Conservation (phyloP, 2,329 filamentous ascomycete species). For the Pseudogymnoascus sp. region DNA sequence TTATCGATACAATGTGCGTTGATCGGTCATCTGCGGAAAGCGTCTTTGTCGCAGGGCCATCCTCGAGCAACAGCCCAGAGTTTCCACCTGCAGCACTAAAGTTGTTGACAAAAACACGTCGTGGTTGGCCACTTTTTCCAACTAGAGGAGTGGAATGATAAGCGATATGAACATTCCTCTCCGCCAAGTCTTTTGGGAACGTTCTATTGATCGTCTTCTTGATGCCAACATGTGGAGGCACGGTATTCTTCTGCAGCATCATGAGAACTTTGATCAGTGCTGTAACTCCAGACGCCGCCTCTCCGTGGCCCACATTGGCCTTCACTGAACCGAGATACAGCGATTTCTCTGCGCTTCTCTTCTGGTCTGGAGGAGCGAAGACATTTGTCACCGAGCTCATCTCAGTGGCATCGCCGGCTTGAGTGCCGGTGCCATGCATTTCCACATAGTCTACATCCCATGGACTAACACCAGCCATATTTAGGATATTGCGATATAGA, state of each 20-base stretch:
- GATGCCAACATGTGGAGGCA: slow-evolving; percentile 26
- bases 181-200: slow-evolving; percentile 30
- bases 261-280: slow-evolving; percentile 28
- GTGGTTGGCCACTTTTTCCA: slow-evolving; percentile 20
- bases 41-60: slow-evolving; percentile 26
- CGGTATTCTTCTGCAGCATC: slow-evolving; percentile 24
- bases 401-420: slow-evolving; percentile 75
- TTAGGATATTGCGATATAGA: slow-evolving; percentile 61
- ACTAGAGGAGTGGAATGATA: slow-evolving; percentile 28
- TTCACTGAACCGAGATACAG: slow-evolving; percentile 37
- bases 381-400: slow-evolving; percentile 66
- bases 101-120: slow-evolving; percentile 40
- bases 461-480: slow-evolving; percentile 65
- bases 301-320: slow-evolving; percentile 29
- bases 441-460: slow-evolving; percentile 75
- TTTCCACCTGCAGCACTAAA: slow-evolving; percentile 35
- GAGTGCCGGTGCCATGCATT: slow-evolving; percentile 84
- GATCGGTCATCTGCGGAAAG: slow-evolving; percentile 33
- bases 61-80: slow-evolving; percentile 25
- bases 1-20: slow-evolving; percentile 37
- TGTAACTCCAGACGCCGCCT: slow-evolving; percentile 27
- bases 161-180: slow-evolving; percentile 25
- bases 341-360: slow-evolving; percentile 37
- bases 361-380: slow-evolving; percentile 47
- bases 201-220: slow-evolving; percentile 28